Percentiles rank a stretch among this genome's conserved stretches.
Conservation (phyloP, 1,284 basidiomycete genomes). For the Ceratobasidium sp. region DNA sequence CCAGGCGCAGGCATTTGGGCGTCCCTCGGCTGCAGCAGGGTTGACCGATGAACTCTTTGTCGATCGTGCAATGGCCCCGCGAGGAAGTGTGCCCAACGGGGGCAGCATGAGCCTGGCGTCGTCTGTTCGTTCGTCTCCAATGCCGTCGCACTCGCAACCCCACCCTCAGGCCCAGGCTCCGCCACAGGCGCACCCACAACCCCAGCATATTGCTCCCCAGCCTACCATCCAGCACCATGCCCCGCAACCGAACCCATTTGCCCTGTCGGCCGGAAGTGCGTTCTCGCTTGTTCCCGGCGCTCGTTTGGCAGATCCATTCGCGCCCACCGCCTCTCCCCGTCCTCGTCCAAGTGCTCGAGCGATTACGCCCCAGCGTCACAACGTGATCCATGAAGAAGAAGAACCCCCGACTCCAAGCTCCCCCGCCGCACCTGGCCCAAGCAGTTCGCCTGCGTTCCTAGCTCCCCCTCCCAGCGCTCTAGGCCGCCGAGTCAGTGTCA, state of each 20-base stretch:
- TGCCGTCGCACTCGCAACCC: conserved; percentile 35
- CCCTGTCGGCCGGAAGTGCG: conserved; percentile 25
- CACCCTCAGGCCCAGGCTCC: conserved; percentile 21
- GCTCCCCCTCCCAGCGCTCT: conserved; percentile 74
- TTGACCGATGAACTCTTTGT: conserved; percentile 65
- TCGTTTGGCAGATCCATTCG: conserved; percentile 27
- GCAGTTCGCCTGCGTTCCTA: conserved; percentile 62
- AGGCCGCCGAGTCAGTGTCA: conserved; percentile 91
- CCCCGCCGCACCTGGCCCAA: conserved; percentile 29
- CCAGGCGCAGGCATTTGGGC: conserved; percentile 36
- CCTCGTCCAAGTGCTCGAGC: conserved; percentile 52
- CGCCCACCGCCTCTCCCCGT: conserved; percentile 18
- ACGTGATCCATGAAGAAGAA: conserved; percentile 41
- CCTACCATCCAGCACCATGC: conserved; percentile 46
- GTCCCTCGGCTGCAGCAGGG: conserved; percentile 45
- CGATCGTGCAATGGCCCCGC: conserved; percentile 54
- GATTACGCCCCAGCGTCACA: conserved; percentile 43
- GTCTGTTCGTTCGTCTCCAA: conserved; percentile 24
- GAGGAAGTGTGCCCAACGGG: background rate
- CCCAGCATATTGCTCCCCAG: conserved; percentile 53
- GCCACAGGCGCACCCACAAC: conserved; percentile 53
- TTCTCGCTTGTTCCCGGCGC: conserved; percentile 31
- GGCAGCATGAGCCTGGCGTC: conserved; percentile 16
- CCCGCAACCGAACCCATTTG: conserved; percentile 29
- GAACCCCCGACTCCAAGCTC: conserved; percentile 34